Evolutionary conservation across 768 basidiomycete species (phyloP).

Genomic region (Hydnomerulius pinastri): DNA sequence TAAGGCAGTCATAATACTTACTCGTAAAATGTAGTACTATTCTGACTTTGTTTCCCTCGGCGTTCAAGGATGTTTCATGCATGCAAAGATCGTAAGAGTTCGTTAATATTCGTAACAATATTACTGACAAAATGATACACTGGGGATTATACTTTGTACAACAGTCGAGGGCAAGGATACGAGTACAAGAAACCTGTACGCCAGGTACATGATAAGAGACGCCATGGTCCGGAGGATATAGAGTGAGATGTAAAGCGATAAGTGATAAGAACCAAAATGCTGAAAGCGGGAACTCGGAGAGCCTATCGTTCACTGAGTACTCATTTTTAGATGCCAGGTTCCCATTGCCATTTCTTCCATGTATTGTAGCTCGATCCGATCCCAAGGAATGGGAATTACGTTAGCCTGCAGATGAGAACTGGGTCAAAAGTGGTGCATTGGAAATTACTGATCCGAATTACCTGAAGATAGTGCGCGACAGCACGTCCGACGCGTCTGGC

Average conservation of each 20-base stretch:
- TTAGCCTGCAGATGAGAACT: slow-evolving; percentile 49
- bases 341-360: slow-evolving; percentile 70
- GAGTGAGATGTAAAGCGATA: slow-evolving; percentile 6
- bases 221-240: slow-evolving; percentile 10
- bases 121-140: slow-evolving; percentile 24
- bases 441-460: slow-evolving; percentile 25
- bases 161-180: slow-evolving; percentile 4
- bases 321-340: slow-evolving; percentile 70
- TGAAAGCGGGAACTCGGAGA: neutral
- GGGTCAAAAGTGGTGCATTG: slow-evolving; percentile 9
- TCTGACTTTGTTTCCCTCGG: too few species aligned
- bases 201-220: slow-evolving; percentile 5
- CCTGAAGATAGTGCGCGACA: slow-evolving; percentile 76
- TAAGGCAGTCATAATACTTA: too few species aligned
- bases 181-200: slow-evolving; percentile 7
- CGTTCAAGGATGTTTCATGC: too few species aligned
- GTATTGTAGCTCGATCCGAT: slow-evolving; percentile 68
- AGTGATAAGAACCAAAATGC: slow-evolving; percentile 7
- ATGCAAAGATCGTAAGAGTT: slow-evolving; percentile 4
- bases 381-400: slow-evolving; percentile 67
- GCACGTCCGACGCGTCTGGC: slow-evolving; percentile 70
- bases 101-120: slow-evolving; percentile 20
- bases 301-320: slow-evolving; percentile 23
- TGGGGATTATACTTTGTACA: slow-evolving; percentile 23
- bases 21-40: too few species aligned